phyloP scores from a whole-genome alignment of 495 filamentous ascomycete species.

The Achaetomiella virescens region DNA sequence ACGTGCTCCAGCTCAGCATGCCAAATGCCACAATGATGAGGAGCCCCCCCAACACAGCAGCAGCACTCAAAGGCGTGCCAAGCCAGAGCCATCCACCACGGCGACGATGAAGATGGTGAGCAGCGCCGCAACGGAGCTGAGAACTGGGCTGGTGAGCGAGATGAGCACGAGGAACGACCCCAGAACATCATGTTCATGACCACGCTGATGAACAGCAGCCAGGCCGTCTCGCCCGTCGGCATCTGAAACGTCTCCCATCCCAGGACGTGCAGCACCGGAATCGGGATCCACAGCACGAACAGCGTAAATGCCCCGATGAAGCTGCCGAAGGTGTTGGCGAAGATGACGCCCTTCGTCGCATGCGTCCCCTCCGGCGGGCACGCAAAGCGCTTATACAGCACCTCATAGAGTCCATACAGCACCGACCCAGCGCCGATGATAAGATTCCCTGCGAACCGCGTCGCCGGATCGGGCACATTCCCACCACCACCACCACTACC shows the following conservation, averaged over 20 bases:
- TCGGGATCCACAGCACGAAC: slow-evolving; percentile 80
- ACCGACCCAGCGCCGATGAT: slow-evolving; percentile 91
- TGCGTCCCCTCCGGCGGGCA: slow-evolving; percentile 87
- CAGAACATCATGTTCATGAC: slow-evolving; percentile 79
- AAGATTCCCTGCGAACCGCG: slow-evolving; percentile 73
- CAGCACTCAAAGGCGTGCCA: slow-evolving; percentile 62
- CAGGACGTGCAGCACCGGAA: slow-evolving; percentile 72
- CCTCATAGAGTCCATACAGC: slow-evolving; percentile 94
- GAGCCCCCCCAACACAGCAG: slow-evolving; percentile 74
- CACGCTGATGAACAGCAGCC: slow-evolving; percentile 73
- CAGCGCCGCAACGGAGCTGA: slow-evolving; percentile 84
- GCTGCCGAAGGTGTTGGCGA: slow-evolving; percentile 85
- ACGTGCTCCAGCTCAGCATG: slow-evolving; percentile 84
- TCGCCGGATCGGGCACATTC: slow-evolving; percentile 19
- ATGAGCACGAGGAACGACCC: slow-evolving; percentile 93
- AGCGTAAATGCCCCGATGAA: slow-evolving; percentile 82
- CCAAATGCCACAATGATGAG: slow-evolving; percentile 83
- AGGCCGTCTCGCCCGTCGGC: slow-evolving; percentile 67
- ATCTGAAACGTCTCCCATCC: slow-evolving; percentile 78
- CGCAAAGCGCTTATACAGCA: slow-evolving; percentile 85
- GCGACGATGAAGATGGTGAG: slow-evolving; percentile 96
- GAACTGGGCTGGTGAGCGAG: slow-evolving; percentile 81
- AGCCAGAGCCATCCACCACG: slow-evolving; percentile 81
- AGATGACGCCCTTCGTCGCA: slow-evolving; percentile 77
- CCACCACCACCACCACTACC: background rate